Conservation (phyloP, 2,329 filamentous ascomycete species). For the Aspergillus amoenus region DNA sequence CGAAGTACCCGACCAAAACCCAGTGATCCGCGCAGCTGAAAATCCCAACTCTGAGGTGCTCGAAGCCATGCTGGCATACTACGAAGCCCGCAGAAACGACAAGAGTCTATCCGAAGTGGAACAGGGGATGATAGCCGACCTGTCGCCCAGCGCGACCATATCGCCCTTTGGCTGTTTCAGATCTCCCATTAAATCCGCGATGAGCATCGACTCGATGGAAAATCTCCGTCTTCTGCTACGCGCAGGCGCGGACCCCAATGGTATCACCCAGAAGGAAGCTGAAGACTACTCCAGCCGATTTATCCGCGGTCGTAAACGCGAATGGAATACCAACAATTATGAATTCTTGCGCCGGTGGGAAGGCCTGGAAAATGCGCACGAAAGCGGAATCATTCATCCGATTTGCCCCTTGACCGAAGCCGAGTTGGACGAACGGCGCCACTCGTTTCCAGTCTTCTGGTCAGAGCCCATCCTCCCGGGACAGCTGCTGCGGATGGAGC, state of each 20-base stretch:
- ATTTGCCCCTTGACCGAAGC: slow-evolving; percentile 9
- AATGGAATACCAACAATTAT: neutral
- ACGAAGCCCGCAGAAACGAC: neutral
- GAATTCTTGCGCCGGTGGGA: neutral
- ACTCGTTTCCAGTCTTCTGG: slow-evolving; percentile 14
- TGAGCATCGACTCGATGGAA: slow-evolving; percentile 1
- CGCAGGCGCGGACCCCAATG: slow-evolving; percentile 10
- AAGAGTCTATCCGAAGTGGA: neutral
- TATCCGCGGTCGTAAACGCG: slow-evolving; percentile 5
- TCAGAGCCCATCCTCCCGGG: slow-evolving; percentile 14
- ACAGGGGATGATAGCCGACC: neutral
- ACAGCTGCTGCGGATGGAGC: slow-evolving; percentile 2
- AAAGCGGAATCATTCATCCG: slow-evolving; percentile 7
- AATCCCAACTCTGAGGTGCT: slow-evolving; percentile 5
- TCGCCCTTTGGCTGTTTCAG: neutral
- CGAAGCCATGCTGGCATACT: slow-evolving; percentile 1
- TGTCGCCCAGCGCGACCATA: neutral
- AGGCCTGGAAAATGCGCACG: slow-evolving; percentile 7
- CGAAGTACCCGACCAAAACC: neutral
- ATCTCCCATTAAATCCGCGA: slow-evolving; percentile 11
- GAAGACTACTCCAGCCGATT: slow-evolving; percentile 8
- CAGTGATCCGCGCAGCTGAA: neutral
- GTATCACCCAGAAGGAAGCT: neutral
- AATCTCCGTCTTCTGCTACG: slow-evolving; percentile 7
- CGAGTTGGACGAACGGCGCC: slow-evolving; percentile 13